These are phyloP conservation scores for Sclerotinia borealis DNA, from an alignment of 2,329 filamentous ascomycete genomes.

Conservation along the genomic window DNA sequence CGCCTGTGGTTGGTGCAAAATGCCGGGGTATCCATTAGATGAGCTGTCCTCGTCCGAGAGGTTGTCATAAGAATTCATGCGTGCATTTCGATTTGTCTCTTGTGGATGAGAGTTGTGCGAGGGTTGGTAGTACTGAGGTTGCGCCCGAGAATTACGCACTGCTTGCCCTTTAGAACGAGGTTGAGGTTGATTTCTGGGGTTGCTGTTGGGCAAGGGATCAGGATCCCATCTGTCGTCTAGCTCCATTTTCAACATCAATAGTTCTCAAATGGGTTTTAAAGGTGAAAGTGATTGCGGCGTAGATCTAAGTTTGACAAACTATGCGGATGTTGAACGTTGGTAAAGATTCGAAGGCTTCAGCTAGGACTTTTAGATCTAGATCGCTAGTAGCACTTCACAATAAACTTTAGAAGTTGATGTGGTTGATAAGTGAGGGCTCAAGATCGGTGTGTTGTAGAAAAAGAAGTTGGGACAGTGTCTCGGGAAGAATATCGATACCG, in stretches of 20 bases:
- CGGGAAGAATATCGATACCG: background rate
- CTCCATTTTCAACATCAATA: background rate
- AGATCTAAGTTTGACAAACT: background rate
- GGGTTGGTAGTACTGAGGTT: background rate
- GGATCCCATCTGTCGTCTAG: background rate
- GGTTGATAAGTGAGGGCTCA: background rate
- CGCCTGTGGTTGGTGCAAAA: background rate
- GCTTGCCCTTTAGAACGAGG: background rate
- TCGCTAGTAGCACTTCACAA: too few species aligned
- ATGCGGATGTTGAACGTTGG: background rate
- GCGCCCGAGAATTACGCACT: too few species aligned
- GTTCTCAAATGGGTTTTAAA: background rate
- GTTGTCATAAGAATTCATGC: background rate
- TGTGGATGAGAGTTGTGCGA: background rate
- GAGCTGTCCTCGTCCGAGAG: background rate
- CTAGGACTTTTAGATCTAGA: background rate
- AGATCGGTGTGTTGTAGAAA: background rate
- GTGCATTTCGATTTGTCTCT: background rate
- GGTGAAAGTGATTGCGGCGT: background rate
- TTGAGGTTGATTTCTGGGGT: background rate
- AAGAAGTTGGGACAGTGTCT: background rate
- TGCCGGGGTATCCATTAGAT: background rate
- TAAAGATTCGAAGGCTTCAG: background rate
- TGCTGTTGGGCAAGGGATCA: background rate
- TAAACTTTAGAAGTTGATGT: background rate